Base-by-base conservation (phyloP, 2,329 filamentous ascomycete genomes). In the Neonectria punicea region DNA sequence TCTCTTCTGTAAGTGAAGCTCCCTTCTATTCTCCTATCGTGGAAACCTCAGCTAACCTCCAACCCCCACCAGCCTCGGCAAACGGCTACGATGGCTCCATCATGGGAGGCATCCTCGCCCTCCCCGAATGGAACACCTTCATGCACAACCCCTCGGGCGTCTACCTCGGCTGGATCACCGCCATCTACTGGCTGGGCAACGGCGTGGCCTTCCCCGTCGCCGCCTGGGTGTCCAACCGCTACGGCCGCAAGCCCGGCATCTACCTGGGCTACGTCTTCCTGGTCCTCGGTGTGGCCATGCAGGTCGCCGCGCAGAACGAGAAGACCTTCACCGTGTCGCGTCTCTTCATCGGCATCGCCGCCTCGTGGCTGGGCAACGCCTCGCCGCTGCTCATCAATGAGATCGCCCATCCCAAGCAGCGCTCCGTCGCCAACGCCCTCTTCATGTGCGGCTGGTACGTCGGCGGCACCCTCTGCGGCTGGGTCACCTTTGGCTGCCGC, bases 121-220 rank as follows among this genome's bases (percentile, higher is more conserved):
- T 72, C 47, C 58, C 67, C 16, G 47, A 36, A 2, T 73, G 70
- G 70, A 72, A 73, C 30, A 18, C 30, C 6, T 73, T 73, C 44
- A 73, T 72, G 70, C 9, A 65, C 5, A 46, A 58, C 13, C 71
- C 69, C 0, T 58, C 59, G 2, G 70, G 70, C 11, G 58, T 66
- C 34, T 68, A 70, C 43, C 69, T 73, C 0, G 71, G 70, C 10
- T 73, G 67, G 64, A 72, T 73, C 30, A 72, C 66, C 0, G 70
- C 70, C n/a, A 72, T 70, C 11, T 72, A 73, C 64, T 72, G 69
- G 67, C 64, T 73, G 2, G 63, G 68, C 22, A 72, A 72, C 57
- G 71, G 69, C 8, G 22, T 73, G 25, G 63, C 51, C 16, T 70
- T 70, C 0, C 69, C 67, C 6, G 1, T 71, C 2, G 69, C 70